Evolutionary conservation across 371 early-diverging fungal species (phyloP).

Genomic region (Synchytrium microbalum): DNA sequence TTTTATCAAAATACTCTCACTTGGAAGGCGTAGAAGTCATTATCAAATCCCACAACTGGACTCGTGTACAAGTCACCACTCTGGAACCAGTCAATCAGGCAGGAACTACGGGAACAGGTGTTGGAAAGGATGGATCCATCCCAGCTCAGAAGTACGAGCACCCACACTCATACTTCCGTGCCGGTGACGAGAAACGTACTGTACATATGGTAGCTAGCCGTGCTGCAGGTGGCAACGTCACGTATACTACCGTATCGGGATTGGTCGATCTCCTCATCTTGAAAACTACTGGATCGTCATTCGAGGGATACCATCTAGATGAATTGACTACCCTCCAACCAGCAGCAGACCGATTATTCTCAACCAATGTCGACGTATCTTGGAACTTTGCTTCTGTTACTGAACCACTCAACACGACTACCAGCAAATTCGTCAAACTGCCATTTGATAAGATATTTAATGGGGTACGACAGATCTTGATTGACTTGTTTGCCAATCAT

Average conservation of each 20-base stretch:
- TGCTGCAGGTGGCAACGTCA: constrained; percentile 36
- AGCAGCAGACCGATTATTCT: constrained; percentile 71
- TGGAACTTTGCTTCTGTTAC: constrained; percentile 49
- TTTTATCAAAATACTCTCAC: constrained; percentile 63
- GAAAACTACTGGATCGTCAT: constrained; percentile 77
- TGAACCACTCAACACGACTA: constrained; percentile 19
- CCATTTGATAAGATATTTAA: constrained; percentile 53
- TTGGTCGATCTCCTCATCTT: constrained; percentile 56
- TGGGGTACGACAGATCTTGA: constrained; percentile 50
- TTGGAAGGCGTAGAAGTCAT: constrained; percentile 60
- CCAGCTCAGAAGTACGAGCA: constrained; percentile 28
- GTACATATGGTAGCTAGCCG: constrained; percentile 50
- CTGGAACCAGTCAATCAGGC: constrained; percentile 53
- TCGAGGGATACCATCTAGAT: constrained; percentile 66
- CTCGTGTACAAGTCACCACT: constrained; percentile 12
- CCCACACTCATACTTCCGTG: constrained; percentile 71
- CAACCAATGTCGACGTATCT: constrained; percentile 62
- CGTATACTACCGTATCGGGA: constrained; percentile 49
- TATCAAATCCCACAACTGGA: constrained; percentile 33
- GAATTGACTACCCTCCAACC: constrained; percentile 69
- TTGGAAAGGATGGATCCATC: constrained; percentile 46
- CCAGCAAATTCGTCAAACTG: constrained; percentile 31
- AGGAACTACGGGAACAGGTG: constrained; percentile 57
- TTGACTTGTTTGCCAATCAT: constrained; percentile 61
- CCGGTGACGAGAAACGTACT: constrained; percentile 65